Evolutionary conservation across 2,329 filamentous ascomycete species (phyloP).

Genomic region (Aspergillus sp.): DNA sequence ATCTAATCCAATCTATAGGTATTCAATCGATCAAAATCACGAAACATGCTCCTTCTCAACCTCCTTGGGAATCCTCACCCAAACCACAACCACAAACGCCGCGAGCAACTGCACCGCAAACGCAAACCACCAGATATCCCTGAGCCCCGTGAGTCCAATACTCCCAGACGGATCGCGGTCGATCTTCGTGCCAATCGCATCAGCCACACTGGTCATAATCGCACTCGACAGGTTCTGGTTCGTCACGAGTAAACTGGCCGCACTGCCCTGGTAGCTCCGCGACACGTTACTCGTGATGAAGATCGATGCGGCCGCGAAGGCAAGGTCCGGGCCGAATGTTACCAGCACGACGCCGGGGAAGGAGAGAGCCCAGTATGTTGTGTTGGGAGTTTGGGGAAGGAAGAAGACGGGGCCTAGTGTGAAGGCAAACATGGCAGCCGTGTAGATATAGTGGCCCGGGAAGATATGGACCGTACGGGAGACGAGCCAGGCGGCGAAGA

Average conservation of each 20-base stretch:
- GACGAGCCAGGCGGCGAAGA: conserved; percentile 49
- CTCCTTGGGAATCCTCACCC: conserved; percentile 45
- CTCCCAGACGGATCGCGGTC: conserved; percentile 22
- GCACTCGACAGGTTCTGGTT: conserved; percentile 49
- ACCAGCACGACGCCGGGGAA: conserved; percentile 47
- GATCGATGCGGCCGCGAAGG: conserved; percentile 50
- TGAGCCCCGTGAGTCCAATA: conserved; percentile 34
- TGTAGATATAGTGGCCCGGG: conserved; percentile 49
- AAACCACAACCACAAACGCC: conserved; percentile 36
- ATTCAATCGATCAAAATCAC: not conserved
- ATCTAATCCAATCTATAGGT: not conserved
- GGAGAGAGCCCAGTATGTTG: conserved; percentile 48
- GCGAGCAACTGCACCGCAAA: conserved; percentile 36
- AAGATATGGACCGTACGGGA: conserved; percentile 47
- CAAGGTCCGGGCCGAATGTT: conserved; percentile 50
- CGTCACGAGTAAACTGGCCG: conserved; percentile 48
- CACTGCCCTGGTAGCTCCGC: conserved; percentile 48
- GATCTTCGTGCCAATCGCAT: conserved; percentile 38
- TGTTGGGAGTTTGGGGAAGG: conserved; percentile 40
- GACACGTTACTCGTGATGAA: conserved; percentile 50
- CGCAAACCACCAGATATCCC: conserved; percentile 45
- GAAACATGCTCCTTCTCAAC: conserved; percentile 35
- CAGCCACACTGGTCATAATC: conserved; percentile 37
- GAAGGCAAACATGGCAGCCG: conserved; percentile 44
- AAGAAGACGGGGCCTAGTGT: conserved; percentile 42